A percentile compares a stretch with the other conserved stretches of the same genome.
phyloP scores from a whole-genome alignment of 441 rosid genomes.

The Brassica hybrid region DNA sequence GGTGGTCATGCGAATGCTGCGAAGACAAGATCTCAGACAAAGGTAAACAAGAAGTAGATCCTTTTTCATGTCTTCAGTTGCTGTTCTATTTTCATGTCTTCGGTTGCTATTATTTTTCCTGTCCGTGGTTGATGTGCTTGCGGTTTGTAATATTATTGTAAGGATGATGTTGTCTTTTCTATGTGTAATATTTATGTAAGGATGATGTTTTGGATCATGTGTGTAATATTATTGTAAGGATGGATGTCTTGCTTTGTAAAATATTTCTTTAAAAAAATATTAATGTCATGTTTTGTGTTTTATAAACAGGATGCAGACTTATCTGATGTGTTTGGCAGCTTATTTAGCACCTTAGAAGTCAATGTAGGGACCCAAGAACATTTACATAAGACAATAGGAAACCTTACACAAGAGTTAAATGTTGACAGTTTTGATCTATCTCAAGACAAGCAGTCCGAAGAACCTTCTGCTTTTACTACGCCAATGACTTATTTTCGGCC shows the following conservation, averaged over 20 bases:
- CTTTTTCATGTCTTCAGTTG: too few species aligned
- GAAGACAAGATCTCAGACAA: too few species aligned
- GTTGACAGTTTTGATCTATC: not conserved
- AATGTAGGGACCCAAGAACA: not conserved
- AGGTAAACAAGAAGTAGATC: too few species aligned
- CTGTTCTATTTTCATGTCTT: too few species aligned
- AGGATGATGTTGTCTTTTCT: too few species aligned
- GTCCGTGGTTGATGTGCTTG: not conserved
- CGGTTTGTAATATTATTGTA: too few species aligned
- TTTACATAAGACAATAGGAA: not conserved
- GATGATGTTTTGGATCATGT: not conserved
- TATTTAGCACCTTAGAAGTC: not conserved
- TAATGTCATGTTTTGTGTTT: too few species aligned
- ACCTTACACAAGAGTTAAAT: not conserved
- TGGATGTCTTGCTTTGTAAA: not conserved
- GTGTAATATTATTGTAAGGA: not conserved
- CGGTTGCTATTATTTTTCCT: not conserved
- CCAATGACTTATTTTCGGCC: not conserved
- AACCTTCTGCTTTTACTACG: not conserved
- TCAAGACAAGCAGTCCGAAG: not conserved
- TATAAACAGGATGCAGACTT: not conserved
- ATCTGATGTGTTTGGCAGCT: not conserved
- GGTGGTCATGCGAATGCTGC: not conserved
- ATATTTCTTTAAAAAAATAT: not conserved
- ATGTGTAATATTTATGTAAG: not conserved